Evolutionary conservation across 108 stramenopile species (phyloP), one percentile per base, ranked within the genome.

Genomic region (Cyclostephanos tholiformis): DNA sequence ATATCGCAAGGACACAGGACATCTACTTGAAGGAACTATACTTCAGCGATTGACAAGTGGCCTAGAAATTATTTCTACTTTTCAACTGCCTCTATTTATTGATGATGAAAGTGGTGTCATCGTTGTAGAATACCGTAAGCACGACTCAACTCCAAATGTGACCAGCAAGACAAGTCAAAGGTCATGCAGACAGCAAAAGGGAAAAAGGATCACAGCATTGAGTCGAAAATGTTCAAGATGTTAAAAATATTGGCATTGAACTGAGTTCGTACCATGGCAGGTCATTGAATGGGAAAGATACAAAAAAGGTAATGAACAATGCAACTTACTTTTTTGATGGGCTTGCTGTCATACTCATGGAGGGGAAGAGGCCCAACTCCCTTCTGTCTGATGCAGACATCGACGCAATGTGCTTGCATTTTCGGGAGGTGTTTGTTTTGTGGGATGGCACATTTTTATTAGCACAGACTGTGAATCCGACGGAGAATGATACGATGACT

Each of bases 261-360:
- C 22, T 23, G 16, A 39, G 43, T 38, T 43, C 38, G n/a, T 64
- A 64, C 43, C 63, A 64, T 44, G 63, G 43, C 4, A 43, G 63
- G 20, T 43, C 41, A 8, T 26, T 63, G 6, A 36, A 29, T 35
- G 62, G 62, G 27, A 63, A 63, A 38, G 62, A 63, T 9, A 22
- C 13, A 12, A 38, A 64, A 64, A 64, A 64, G 63, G 23, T 64
- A 12, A 64, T 64, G 63, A 22, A 64, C 16, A 64, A 26, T 44
- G 63, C 43, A 9, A 9, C 6, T 44, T 22, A 64, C 7, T 23
- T 64, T 25, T 64, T 64, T 44, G 25, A 16, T 8, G 12, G 12
- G 22, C 22, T 44, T 22, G 43, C 63, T 7, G 38, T 22, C 11
- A 64, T 64, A 25, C 23, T 64, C 4, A 64, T 44, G 43, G 43